Evolutionary conservation across 495 filamentous ascomycete species (phyloP).

Genomic region (Parmelia sp.): DNA sequence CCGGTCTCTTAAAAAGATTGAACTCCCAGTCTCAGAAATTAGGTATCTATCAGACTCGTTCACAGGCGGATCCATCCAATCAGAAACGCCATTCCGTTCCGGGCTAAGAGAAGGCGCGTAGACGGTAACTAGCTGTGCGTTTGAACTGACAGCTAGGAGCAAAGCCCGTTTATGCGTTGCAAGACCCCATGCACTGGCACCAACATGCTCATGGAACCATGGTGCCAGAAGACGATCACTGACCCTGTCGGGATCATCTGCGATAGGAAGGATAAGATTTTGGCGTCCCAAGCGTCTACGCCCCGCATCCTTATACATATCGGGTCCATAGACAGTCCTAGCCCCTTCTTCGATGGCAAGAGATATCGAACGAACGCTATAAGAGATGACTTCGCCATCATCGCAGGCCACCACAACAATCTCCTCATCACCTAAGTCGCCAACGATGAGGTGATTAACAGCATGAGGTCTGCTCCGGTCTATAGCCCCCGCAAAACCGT

Average conservation of each 20-base stretch:
- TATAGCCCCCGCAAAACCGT: conserved; percentile 48
- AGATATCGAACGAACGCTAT: conserved; percentile 57
- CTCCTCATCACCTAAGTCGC: conserved; percentile 74
- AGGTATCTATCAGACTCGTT: conserved; percentile 4
- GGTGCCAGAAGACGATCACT: conserved; percentile 34
- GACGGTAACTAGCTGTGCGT: conserved; percentile 59
- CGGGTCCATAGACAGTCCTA: neutral
- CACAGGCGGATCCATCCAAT: conserved; percentile 27
- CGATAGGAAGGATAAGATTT: neutral
- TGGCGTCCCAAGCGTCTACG: no score
- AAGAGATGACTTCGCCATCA: conserved; percentile 83
- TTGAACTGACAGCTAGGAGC: conserved; percentile 75
- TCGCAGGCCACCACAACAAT: conserved; percentile 71
- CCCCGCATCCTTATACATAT: neutral
- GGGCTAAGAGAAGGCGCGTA: conserved; percentile 61
- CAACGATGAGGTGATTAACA: conserved; percentile 73
- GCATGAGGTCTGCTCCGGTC: conserved; percentile 55
- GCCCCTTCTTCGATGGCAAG: conserved; percentile 29
- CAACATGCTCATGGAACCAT: conserved; percentile 72
- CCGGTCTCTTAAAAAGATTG: conserved; percentile 12
- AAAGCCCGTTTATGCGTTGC: conserved; percentile 73
- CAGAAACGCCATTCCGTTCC: neutral
- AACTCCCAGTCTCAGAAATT: neutral
- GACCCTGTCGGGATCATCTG: neutral
- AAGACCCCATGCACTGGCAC: conserved; percentile 78